Percentiles rank a stretch among this genome's conserved stretches.
Conservation (phyloP, 768 basidiomycete genomes). For the Suillus alpinus region DNA sequence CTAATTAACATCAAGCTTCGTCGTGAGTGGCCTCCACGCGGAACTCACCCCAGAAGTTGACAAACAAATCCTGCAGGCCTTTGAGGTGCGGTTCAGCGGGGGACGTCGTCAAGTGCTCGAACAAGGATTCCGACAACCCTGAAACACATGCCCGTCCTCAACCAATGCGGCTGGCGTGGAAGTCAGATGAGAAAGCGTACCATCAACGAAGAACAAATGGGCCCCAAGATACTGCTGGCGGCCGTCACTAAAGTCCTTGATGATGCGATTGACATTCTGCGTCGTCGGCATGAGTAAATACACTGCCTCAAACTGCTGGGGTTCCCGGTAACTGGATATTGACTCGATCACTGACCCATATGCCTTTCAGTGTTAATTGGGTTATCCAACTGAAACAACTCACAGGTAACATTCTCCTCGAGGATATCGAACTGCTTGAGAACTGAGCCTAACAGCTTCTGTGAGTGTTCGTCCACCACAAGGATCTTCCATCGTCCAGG, state of each 20-base stretch:
- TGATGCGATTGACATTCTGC: slow-evolving; percentile 89
- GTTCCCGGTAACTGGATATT: slow-evolving; percentile 78
- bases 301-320: slow-evolving; percentile 87
- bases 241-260: slow-evolving; percentile 72
- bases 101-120: slow-evolving; percentile 71
- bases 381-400: slow-evolving; percentile 25
- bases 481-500: slow-evolving; percentile 94
- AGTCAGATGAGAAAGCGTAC: slow-evolving; percentile 39
- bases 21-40: neutral
- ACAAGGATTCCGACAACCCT: slow-evolving; percentile 79
- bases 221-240: slow-evolving; percentile 77
- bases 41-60: slow-evolving; percentile 88
- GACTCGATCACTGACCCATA: slow-evolving; percentile 78
- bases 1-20: slow-evolving; percentile 10
- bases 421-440: slow-evolving; percentile 93
- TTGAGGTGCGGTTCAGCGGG: slow-evolving; percentile 77
- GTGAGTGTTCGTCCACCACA: slow-evolving; percentile 91
- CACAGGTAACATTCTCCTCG: slow-evolving; percentile 94
- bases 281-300: slow-evolving; percentile 94
- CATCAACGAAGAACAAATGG: slow-evolving; percentile 92
- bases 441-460: slow-evolving; percentile 78
- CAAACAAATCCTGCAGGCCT: slow-evolving; percentile 78
- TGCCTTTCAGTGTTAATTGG: slow-evolving; percentile 9
- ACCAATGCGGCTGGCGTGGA: neutral
- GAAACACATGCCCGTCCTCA: slow-evolving; percentile 6